Evolutionary conservation across 1,284 basidiomycete genomes (phyloP).

Genomic region (Puccinia hordei): DNA sequence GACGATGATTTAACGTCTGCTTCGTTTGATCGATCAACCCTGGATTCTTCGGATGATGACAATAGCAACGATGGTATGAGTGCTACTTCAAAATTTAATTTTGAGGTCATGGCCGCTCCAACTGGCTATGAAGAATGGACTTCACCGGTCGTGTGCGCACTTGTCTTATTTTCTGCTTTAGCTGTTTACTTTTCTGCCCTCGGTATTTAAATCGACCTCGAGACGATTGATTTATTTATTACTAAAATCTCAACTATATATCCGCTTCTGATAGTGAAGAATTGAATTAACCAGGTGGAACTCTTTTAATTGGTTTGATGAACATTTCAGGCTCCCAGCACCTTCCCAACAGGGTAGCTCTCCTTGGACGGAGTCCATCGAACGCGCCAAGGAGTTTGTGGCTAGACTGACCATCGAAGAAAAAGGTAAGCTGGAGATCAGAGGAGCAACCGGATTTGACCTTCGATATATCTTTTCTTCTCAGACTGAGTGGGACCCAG

Average conservation of each 20-base stretch:
- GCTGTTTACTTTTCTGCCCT: not conserved
- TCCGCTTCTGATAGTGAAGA: not conserved
- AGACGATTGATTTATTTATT: not conserved
- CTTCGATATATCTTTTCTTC: not conserved
- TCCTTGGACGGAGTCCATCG: constrained; percentile 28
- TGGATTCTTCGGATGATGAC: not conserved
- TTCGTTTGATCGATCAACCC: not conserved
- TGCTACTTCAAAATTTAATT: constrained; percentile 21
- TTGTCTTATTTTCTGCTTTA: not conserved
- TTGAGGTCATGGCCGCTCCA: constrained; percentile 28
- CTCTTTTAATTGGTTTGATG: not conserved
- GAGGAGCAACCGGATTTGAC: not conserved
- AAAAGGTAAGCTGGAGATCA: constrained; percentile 32
- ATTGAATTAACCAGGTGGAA: not conserved
- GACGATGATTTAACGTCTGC: not conserved
- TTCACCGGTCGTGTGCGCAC: constrained; percentile 41
- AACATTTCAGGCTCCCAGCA: constrained; percentile 24
- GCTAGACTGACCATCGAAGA: constrained; percentile 42
- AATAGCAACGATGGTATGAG: not conserved
- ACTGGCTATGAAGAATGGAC: constrained; percentile 44
- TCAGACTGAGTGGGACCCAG: not conserved
- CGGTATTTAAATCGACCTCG: not conserved
- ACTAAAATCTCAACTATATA: not conserved
- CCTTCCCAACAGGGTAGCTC: constrained; percentile 29
- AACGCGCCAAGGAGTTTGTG: constrained; percentile 35